These are phyloP conservation scores for Blastocystis hominis DNA, from an alignment of 352 stramenopile species.

Conservation along the genomic window DNA sequence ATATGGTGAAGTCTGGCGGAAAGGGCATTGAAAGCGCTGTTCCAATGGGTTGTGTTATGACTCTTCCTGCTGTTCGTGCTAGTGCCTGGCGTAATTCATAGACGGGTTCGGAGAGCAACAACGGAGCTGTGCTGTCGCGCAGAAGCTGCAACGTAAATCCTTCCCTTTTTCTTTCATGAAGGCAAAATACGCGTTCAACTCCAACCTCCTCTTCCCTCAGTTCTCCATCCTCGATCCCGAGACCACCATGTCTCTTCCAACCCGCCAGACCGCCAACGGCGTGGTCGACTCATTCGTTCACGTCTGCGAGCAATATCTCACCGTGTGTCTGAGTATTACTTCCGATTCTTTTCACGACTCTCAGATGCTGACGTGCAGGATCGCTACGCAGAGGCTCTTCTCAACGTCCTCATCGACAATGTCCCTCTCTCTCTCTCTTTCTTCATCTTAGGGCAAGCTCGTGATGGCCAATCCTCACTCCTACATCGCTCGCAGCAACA, in stretches of 20 bases:
- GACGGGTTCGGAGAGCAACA: slow-evolving; percentile 56
- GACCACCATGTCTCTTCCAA: slow-evolving; percentile 48
- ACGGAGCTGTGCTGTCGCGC: slow-evolving; percentile 34
- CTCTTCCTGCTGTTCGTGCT: slow-evolving; percentile 3
- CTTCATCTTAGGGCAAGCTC: slow-evolving; percentile 31
- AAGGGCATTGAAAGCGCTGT: slow-evolving; percentile 18
- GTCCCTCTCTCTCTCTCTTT: background rate
- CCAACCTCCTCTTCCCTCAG: slow-evolving; percentile 18
- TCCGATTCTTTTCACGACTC: background rate
- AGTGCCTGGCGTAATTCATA: background rate
- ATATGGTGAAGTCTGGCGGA: slow-evolving; percentile 46
- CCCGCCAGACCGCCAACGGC: slow-evolving; percentile 43
- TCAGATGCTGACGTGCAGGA: slow-evolving; percentile 51
- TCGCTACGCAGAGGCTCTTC: slow-evolving; percentile 44
- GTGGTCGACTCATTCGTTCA: slow-evolving; percentile 54
- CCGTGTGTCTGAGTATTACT: background rate
- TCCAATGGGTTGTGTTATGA: slow-evolving; percentile 56
- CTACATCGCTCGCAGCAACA: slow-evolving; percentile 40
- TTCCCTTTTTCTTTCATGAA: background rate
- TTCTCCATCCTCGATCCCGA: slow-evolving; percentile 56
- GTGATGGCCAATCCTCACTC: slow-evolving; percentile 45
- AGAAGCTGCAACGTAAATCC: background rate
- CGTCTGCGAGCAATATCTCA: slow-evolving; percentile 57
- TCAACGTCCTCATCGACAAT: slow-evolving; percentile 55
- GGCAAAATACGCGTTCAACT: slow-evolving; percentile 30